These are phyloP conservation scores for Candida arabinofermentans DNA, from an alignment of 805 yeast genomes.

Conservation along the genomic window DNA sequence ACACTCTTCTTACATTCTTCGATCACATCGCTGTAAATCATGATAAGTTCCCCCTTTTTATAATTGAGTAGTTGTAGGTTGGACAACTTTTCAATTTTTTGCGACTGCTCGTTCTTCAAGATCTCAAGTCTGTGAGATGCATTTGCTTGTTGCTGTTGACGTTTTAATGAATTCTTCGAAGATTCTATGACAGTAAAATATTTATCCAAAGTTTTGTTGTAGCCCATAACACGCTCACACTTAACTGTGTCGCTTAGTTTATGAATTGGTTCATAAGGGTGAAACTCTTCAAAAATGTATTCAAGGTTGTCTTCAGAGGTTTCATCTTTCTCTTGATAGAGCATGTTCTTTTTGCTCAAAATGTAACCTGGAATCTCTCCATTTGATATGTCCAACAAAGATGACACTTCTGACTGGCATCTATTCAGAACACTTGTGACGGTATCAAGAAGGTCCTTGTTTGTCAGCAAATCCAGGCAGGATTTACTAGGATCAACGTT, in stretches of 20 bases:
- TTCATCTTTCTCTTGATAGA: constrained; percentile 39
- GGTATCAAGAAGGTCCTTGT: constrained; percentile 23
- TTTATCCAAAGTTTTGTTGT: constrained; percentile 75
- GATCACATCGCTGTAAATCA: constrained; percentile 62
- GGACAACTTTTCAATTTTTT: constrained; percentile 61
- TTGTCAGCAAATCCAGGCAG: constrained; percentile 29
- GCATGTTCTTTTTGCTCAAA: constrained; percentile 54
- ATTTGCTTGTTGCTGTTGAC: constrained; percentile 71
- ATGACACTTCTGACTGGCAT: constrained; percentile 42
- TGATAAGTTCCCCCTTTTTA: constrained; percentile 69
- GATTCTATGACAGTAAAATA: constrained; percentile 86
- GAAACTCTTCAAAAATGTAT: constrained; percentile 49
- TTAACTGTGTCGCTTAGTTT: constrained; percentile 27
- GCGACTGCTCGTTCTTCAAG: constrained; percentile 69
- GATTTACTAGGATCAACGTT: constrained; percentile 40
- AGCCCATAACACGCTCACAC: constrained; percentile 52
- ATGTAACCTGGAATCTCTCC: constrained; percentile 54
- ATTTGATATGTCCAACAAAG: constrained; percentile 32
- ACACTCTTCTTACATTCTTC: constrained; percentile 70
- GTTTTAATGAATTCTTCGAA: constrained; percentile 65
- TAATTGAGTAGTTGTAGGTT: constrained; percentile 61
- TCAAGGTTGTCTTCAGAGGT: constrained; percentile 32
- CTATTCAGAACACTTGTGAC: constrained; percentile 41
- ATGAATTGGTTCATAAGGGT: constrained; percentile 45
- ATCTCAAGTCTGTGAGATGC: constrained; percentile 71